Percentiles rank a stretch among this genome's conserved stretches.
Conservation (phyloP, 306 rosid species). For the Rubus idaeus region DNA sequence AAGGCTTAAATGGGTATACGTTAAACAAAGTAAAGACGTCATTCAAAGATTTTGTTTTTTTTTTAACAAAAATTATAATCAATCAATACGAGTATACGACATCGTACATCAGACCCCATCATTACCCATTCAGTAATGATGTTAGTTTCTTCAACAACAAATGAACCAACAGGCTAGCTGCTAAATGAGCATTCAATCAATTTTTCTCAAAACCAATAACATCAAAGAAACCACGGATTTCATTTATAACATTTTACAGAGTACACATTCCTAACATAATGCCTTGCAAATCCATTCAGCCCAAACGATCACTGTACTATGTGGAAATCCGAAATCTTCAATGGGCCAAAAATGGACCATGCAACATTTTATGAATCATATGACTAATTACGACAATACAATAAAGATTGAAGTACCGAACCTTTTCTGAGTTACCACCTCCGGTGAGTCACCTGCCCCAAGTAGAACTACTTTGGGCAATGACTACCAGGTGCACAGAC, state of each 20-base stretch:
- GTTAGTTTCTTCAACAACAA: not conserved
- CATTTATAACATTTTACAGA: slow-evolving; percentile 34
- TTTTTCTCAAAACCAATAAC: not conserved
- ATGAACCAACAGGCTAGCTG: too few relatives aligned
- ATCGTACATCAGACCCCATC: not conserved
- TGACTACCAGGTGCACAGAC: slow-evolving; percentile 86
- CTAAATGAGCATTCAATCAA: not conserved
- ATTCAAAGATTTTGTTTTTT: too few relatives aligned
- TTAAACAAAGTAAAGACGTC: too few relatives aligned
- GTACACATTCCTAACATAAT: slow-evolving; percentile 25
- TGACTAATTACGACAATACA: slow-evolving; percentile 25
- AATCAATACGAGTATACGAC: too few relatives aligned
- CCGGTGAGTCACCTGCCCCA: slow-evolving; percentile 66
- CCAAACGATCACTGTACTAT: slow-evolving; percentile 31
- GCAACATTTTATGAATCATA: slow-evolving; percentile 35
- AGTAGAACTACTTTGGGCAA: slow-evolving; percentile 47
- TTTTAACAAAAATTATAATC: too few relatives aligned
- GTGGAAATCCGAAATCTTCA: slow-evolving; percentile 23
- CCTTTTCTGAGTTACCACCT: slow-evolving; percentile 72
- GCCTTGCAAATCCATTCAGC: slow-evolving; percentile 39
- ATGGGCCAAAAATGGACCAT: slow-evolving; percentile 22
- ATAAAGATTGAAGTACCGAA: slow-evolving; percentile 32
- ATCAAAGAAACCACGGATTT: slow-evolving; percentile 28
- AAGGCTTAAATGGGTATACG: too few relatives aligned
- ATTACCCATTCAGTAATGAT: not conserved